Evolutionary conservation across 441 rosid species (phyloP), one percentile per base, ranked within the genome.

Genomic region (Populus hybrid): DNA sequence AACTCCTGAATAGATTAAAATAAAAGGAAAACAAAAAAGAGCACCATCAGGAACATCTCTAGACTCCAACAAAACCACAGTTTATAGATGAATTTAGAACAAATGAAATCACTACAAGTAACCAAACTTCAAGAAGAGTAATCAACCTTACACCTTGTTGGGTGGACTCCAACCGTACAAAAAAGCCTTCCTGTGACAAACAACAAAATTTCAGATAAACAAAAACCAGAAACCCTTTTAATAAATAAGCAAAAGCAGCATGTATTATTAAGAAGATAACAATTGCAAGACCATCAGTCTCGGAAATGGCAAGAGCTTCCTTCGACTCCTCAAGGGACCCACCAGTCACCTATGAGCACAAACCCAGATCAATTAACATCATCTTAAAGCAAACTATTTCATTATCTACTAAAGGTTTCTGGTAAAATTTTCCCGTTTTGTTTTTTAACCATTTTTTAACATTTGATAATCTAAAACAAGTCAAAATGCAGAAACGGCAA

Each of bases 151-250:
- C 99, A 94, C 83, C 98, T 90, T 23, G 98, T 95, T 8, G 97
- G 99, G 85, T 95, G 99, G 73, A 94, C 98, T 1, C 99, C 99
- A 50, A 95, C 97, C 0, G 99, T 94, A 72, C 98, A 94, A 70
- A 91, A 95, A 73, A 94, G 90, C 88, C 99, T 90, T 32, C 94
- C 98, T 95, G 86, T 21, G 70, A 73, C 46, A 77, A 75, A 67
- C 67, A 64, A 59, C 40, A 78, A 23, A 75, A 26, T 46, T 50
- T 28, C 57, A 78, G 76, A 71, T 67, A 65, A 75, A 26, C 69
- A 76, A 72, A 65, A 26, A 28, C 28, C 50, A 32, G 42, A 3
- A 26, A 12, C 67, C 26, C 50, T 20, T 42, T 21, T 5, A 28
- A 32, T 18, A 1, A 28, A 57, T 16, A 57, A 78, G 32, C 21